Base-by-base conservation (phyloP, 345 rosid species). In the Gossypium bickii region DNA sequence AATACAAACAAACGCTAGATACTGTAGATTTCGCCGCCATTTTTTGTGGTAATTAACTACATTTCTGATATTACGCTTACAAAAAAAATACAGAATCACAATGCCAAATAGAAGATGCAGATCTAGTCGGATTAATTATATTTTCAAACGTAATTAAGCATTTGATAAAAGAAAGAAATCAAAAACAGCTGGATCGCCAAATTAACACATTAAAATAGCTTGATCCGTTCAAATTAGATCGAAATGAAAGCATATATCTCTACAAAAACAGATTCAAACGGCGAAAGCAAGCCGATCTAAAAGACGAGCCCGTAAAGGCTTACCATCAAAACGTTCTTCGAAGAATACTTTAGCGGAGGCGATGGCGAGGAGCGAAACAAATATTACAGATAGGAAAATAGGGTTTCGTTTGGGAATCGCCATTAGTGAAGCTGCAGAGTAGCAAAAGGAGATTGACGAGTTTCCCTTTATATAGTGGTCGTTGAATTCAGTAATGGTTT, bases 251-350 rank as follows among this genome's bases (percentile, higher is more conserved):
- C 9, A 11, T 4, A 29, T 11, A 68, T 3, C 34, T n/a, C n/a
- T 9, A 47, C 67, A 34, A 67, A 34, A 77, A 62, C 38, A 49
- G 20, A 64, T 65, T 41, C 45, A 15, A 53, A 55, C 7, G 13
- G 49, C 38, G 5, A 49, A 61, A 47, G 38, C 17, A 17, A 76
- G n/a, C 70, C 51, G 73, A 80, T 67, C 77, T 49, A 56, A 1
- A 8, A 41, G 12, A 52, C 1, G 65, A 52, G 25, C 24, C 52
- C 17, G 16, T 69, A 22, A 78, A 6, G 75, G 17, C 38, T 25
- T 87, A 95, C 99, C 98, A 24, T 90, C 92, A 76, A 93, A 94
- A 10, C 90, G 97, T 44, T 94, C 98, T 78, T 94, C 98, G 81
- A 96, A 96, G 85, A 90, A 85, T 70, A 92, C 93, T 48, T 78